Evolutionary conservation across 2,329 filamentous ascomycete species (phyloP).

Genomic region (Cercospora berteroae): DNA sequence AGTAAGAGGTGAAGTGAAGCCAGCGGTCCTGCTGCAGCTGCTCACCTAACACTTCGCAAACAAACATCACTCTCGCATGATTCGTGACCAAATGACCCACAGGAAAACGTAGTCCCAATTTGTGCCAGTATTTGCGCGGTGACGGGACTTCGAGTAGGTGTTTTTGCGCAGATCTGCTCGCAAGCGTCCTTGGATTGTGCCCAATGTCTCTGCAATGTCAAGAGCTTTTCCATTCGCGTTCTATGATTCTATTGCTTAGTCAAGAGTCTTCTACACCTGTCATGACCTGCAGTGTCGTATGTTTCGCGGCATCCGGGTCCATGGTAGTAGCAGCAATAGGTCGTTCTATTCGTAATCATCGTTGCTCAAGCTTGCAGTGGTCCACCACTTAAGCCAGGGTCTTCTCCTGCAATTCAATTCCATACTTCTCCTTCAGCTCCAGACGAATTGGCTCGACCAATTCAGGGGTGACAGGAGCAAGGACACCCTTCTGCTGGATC

Average conservation of each 20-base stretch:
- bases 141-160: not conserved
- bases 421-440: slow-evolving; percentile 59
- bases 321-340: not conserved
- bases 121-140: not conserved
- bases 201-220: not conserved
- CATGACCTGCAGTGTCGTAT: not conserved
- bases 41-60: not conserved
- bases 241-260: slow-evolving; percentile 1
- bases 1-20: not conserved
- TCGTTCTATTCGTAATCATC: not conserved
- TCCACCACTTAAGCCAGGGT: slow-evolving; percentile 38
- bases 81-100: not conserved
- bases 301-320: not conserved
- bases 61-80: not conserved
- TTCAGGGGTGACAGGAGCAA: slow-evolving; percentile 72
- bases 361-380: not conserved
- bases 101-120: not conserved
- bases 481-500: slow-evolving; percentile 49
- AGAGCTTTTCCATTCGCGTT: not conserved
- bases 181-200: not conserved
- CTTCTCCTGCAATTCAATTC: slow-evolving; percentile 72
- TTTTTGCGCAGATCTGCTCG: not conserved
- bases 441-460: slow-evolving; percentile 69
- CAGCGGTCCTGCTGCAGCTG: not conserved
- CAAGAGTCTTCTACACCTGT: not conserved